Percentiles rank a stretch among this genome's conserved stretches.
phyloP scores from a whole-genome alignment of 2,329 filamentous ascomycete species.

The Meredithiella fracta region DNA sequence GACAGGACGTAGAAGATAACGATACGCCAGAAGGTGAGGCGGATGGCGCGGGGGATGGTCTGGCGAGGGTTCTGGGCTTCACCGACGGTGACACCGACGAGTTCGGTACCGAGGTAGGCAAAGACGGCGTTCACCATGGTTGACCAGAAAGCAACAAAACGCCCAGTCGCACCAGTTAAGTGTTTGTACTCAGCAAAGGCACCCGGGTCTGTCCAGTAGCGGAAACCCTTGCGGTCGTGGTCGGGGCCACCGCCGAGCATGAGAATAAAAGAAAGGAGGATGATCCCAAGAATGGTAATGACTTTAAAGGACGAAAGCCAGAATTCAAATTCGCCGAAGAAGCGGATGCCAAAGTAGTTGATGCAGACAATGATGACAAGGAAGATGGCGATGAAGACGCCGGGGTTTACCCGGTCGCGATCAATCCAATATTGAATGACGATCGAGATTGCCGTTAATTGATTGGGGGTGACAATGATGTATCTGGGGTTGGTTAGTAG shows the following conservation, averaged over 20 bases:
- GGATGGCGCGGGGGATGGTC: conserved; percentile 62
- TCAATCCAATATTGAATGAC: conserved; percentile 65
- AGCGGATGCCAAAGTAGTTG: conserved; percentile 53
- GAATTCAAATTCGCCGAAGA: conserved; percentile 52
- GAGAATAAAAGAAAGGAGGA: conserved; percentile 47
- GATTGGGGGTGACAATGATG: conserved; percentile 72
- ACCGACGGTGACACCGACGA: conserved; percentile 62
- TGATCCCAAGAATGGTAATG: conserved; percentile 47
- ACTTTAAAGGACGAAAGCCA: conserved; percentile 52
- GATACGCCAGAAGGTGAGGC: conserved; percentile 67
- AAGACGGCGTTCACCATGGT: conserved; percentile 64
- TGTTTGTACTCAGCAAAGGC: conserved; percentile 35
- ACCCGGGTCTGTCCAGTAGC: conserved; percentile 47
- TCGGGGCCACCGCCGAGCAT: conserved; percentile 49
- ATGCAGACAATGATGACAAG: conserved; percentile 44
- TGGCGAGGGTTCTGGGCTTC: conserved; percentile 66
- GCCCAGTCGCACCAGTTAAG: conserved; percentile 27
- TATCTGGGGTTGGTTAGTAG: conserved; percentile 43
- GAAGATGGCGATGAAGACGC: conserved; percentile 63
- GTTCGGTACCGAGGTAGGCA: conserved; percentile 60
- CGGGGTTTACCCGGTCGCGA: conserved; percentile 51
- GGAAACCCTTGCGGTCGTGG: conserved; percentile 44
- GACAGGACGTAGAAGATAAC: conserved; percentile 63
- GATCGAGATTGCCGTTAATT: conserved; percentile 63
- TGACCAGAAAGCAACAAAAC: conserved; percentile 50